Conservation (phyloP, 2,329 filamentous ascomycete species). For the Aspergillus luchuensis region DNA sequence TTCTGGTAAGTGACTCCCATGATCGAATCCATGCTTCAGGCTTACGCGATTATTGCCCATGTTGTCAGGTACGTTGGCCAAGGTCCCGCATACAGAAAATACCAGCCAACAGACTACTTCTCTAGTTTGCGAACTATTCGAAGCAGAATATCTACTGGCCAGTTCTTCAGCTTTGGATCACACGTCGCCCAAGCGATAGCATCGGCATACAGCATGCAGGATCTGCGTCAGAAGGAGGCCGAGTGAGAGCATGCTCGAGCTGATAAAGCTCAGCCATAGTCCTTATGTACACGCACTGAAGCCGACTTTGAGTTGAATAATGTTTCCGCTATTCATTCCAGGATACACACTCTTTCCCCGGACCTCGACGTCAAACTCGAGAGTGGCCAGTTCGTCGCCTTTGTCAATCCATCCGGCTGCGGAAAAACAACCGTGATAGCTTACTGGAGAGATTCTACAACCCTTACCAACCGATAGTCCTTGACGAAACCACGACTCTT, state of each 20-base stretch:
- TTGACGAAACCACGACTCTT: constrained; percentile 71
- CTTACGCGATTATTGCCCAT: too few relatives aligned
- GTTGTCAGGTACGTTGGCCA: too few relatives aligned
- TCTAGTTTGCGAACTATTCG: too few relatives aligned
- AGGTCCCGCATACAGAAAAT: too few relatives aligned
- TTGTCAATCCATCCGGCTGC: constrained; percentile 52
- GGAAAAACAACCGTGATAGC: constrained; percentile 52
- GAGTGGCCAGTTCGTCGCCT: constrained; percentile 47
- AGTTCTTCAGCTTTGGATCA: too few relatives aligned
- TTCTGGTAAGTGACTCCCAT: too few relatives aligned
- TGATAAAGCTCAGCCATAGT: neutral
- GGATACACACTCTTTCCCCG: constrained; percentile 13
- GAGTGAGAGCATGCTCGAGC: neutral
- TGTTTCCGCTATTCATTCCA: constrained; percentile 24
- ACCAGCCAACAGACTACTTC: too few relatives aligned
- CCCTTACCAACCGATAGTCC: constrained; percentile 58
- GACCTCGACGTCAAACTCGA: constrained; percentile 36
- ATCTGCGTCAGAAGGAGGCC: constrained; percentile 17
- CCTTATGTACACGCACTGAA: neutral
- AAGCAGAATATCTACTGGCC: too few relatives aligned
- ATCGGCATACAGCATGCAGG: too few relatives aligned
- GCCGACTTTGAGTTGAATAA: neutral
- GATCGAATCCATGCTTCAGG: too few relatives aligned
- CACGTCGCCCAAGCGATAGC: too few relatives aligned
- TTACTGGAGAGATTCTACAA: constrained; percentile 53